These are phyloP conservation scores for Cryptococcus sp. DNA, from an alignment of 1,284 basidiomycete genomes.

Conservation along the genomic window DNA sequence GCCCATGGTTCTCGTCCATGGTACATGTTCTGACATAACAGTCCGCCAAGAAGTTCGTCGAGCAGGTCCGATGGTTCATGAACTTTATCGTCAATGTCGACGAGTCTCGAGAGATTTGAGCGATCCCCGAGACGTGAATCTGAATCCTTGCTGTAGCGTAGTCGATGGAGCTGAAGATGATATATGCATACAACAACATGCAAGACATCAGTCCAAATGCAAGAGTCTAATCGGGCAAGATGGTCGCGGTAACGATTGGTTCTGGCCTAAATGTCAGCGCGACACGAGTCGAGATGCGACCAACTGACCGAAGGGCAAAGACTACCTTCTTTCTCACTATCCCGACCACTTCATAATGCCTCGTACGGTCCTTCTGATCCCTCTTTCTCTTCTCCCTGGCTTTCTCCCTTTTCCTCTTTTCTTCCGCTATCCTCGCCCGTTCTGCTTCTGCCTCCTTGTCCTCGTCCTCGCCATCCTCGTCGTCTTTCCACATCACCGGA, in stretches of 20 bases:
- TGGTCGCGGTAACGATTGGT: constrained; percentile 44
- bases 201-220: no score
- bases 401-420: constrained; percentile 3
- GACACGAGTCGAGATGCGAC: not conserved
- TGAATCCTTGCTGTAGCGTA: no score
- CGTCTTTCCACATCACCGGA: constrained; percentile 9
- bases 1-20: no score
- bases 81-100: constrained; percentile 40
- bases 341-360: constrained; percentile 43
- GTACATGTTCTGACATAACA: constrained; percentile 1
- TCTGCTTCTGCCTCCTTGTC: constrained; percentile 7
- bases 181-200: no score
- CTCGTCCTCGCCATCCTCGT: constrained; percentile 10
- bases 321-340: constrained; percentile 45
- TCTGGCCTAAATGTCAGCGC: constrained; percentile 32
- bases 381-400: constrained; percentile 9
- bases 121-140: not conserved
- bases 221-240: constrained; percentile 25
- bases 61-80: constrained; percentile 40
- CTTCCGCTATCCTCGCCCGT: constrained; percentile 1
- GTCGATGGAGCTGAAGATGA: no score
- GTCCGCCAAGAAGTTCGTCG: constrained; percentile 30
- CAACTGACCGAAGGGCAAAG: constrained; percentile 40
- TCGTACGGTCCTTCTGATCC: constrained; percentile 22
- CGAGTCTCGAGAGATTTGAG: constrained; percentile 27